These are phyloP conservation scores for Fragilaria crotonensis DNA, from an alignment of 108 stramenopile species.

Conservation along the genomic window DNA sequence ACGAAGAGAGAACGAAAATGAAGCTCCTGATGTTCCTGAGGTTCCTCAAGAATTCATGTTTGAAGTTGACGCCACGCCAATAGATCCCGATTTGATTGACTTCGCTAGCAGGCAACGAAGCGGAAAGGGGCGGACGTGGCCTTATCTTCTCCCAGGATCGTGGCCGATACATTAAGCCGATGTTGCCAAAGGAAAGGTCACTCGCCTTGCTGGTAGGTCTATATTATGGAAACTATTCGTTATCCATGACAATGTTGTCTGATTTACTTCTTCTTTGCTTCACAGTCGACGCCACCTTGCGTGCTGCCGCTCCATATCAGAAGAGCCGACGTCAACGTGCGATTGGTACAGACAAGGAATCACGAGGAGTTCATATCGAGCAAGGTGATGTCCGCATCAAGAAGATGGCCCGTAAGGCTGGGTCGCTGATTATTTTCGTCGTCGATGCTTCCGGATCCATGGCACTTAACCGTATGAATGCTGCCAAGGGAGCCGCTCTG, in stretches of 20 bases:
- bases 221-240: not conserved
- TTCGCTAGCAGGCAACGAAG: conserved; percentile 68
- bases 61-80: conserved; percentile 89
- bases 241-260: conserved; percentile 1
- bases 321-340: conserved; percentile 71
- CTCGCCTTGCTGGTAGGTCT: conserved; percentile 56
- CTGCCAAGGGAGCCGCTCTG: conserved; percentile 96
- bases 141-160: conserved; percentile 94
- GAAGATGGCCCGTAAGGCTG: conserved; percentile 96
- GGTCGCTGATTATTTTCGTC: conserved; percentile 93
- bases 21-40: conserved; percentile 78
- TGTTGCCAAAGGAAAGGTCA: conserved; percentile 94
- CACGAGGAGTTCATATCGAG: conserved; percentile 85
- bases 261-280: conserved; percentile 10
- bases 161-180: conserved; percentile 95
- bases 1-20: conserved; percentile 68
- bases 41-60: conserved; percentile 98
- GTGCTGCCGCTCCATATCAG: conserved; percentile 94
- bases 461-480: conserved; percentile 98
- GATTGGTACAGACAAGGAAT: conserved; percentile 68
- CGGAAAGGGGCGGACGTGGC: conserved; percentile 95
- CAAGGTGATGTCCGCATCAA: conserved; percentile 86
- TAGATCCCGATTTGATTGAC: conserved; percentile 92
- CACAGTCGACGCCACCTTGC: conserved; percentile 89
- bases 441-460: conserved; percentile 95